Base-by-base conservation (phyloP, 139 green algal species). In the Marvania coccoides region DNA sequence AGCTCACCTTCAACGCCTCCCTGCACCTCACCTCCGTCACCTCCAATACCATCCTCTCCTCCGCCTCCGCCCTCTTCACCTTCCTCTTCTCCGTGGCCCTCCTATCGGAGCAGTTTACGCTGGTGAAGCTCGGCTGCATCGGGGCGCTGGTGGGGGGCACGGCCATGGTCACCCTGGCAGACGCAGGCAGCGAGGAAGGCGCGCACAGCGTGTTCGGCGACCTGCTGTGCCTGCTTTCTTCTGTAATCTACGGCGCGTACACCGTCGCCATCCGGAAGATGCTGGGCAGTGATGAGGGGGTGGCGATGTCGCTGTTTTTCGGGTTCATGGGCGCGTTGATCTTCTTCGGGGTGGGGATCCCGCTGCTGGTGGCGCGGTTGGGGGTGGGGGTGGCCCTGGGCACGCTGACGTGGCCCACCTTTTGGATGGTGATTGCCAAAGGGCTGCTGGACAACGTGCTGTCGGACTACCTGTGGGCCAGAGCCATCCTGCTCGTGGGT, bases 391-490 rank as follows among this genome's bases (percentile, higher is more conserved):
- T 75, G 29, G n/a, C 57, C 1, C 34, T 83, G 29, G 61, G 57
- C n/a, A 59, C 28, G 9, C 31, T 87, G 35, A 71, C 51, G 34
- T 79, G 64, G 51, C 37, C 35, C 26, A 38, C 58, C 29, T 57
- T 78, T 51, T 60, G 67, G 3, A 39, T 70, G 8, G 47, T 72
- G 8, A 38, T 80, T 26, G 56, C 53, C 46, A 80, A 80, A 30
- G 91, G 90, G 1, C 73, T 98, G 26, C 57, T 96, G 3, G 93
- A 98, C 73, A 98, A 98, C 64, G 89, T 95, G 24, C 63, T 97
- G 30, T 87, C 81, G 4, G 94, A 98, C 76, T 97, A 96, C 72
- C 80, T 98, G 7, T 99, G 94, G 94, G 93, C 91, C 0, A 70
- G 87, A 0, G 87, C 94, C 12, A 93, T 99, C 6, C 76, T 99